phyloP scores from a whole-genome alignment of 2,329 filamentous ascomycete genomes.

The Chalaropsis thielavioides region DNA sequence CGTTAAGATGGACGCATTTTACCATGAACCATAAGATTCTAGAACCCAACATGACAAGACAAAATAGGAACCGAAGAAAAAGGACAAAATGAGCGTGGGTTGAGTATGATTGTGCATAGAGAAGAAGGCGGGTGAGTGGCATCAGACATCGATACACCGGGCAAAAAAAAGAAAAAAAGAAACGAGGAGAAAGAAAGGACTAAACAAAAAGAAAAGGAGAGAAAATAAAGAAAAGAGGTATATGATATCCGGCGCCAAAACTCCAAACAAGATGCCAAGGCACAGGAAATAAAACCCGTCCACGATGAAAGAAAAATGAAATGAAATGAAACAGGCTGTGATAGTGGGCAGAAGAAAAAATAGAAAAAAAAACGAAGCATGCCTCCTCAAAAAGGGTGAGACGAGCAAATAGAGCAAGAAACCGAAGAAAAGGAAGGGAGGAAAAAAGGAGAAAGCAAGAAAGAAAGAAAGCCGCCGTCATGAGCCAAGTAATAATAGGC shows the following conservation, averaged over 20 bases:
- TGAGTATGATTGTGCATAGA: background rate
- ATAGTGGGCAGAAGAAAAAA: background rate
- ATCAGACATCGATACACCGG: background rate
- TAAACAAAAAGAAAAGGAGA: background rate
- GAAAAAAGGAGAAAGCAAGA: background rate
- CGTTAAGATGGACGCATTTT: background rate
- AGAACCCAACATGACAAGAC: background rate
- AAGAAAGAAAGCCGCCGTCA: background rate
- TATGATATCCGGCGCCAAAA: slow-evolving; percentile 10
- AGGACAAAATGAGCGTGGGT: background rate
- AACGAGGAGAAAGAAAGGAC: background rate
- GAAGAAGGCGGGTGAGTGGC: background rate
- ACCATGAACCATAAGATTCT: background rate
- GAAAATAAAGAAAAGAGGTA: slow-evolving; percentile 7
- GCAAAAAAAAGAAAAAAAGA: background rate
- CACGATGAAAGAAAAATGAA: background rate
- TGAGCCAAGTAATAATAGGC: too few species aligned
- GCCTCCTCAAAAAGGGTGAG: background rate
- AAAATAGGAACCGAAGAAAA: background rate
- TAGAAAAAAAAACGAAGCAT: background rate
- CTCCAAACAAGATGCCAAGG: slow-evolving; percentile 12
- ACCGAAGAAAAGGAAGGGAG: background rate
- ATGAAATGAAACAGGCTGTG: background rate
- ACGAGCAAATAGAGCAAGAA: background rate
- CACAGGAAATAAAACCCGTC: slow-evolving; percentile 8